Conservation (phyloP, 164 flowering plant species). For the Cinnamomum micranthum region DNA sequence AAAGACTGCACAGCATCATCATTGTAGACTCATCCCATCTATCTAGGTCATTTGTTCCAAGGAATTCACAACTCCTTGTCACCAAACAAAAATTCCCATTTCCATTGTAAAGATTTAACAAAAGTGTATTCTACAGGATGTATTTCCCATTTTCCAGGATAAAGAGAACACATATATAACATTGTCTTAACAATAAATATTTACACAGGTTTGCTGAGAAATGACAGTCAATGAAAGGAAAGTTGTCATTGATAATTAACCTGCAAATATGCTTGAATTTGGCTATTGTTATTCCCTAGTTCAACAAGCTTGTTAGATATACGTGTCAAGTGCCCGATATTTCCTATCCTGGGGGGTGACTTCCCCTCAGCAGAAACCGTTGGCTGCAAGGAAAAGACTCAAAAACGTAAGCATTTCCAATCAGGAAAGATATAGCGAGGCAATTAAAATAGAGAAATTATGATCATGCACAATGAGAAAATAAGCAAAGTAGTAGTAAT, state of each 20-base stretch:
- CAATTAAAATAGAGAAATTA: neutral
- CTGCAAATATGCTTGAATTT: constrained; percentile 64
- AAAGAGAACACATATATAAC: no score
- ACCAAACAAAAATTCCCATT: no score
- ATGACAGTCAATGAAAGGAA: no score
- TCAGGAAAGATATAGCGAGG: neutral
- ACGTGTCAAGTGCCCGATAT: constrained; percentile 83
- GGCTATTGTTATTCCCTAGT: constrained; percentile 46
- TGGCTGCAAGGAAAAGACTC: constrained; percentile 49
- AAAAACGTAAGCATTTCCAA: constrained; percentile 7
- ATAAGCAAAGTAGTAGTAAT: neutral
- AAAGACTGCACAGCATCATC: no score
- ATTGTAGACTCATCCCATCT: no score
- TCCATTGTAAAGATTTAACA: no score
- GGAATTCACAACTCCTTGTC: no score
- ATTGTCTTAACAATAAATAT: no score
- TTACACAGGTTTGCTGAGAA: no score
- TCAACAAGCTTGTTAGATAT: constrained; percentile 80
- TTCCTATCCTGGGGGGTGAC: constrained; percentile 73
- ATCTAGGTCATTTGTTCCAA: no score
- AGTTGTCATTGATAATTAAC: constrained; percentile 23
- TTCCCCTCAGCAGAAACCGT: constrained; percentile 65
- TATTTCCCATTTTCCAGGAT: no score
- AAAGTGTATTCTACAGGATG: no score
- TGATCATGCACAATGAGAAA: neutral